Evolutionary conservation across 805 yeast species (phyloP).

Genomic region (Pichia nakasei): DNA sequence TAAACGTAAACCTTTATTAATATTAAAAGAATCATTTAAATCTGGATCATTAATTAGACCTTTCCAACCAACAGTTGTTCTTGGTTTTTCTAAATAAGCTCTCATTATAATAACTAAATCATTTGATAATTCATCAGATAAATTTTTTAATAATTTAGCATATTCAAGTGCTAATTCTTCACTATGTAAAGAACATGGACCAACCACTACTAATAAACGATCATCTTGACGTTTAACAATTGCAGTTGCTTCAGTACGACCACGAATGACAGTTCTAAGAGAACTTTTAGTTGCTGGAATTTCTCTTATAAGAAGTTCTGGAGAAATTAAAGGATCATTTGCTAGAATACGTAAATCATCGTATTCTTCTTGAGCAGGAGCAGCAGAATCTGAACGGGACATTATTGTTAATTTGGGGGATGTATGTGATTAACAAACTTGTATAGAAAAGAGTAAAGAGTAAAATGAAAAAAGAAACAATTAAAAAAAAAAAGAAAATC

Average conservation of each 20-base stretch:
- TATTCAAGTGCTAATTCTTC: slow-evolving; percentile 83
- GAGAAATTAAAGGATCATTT: slow-evolving; percentile 90
- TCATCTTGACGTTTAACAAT: slow-evolving; percentile 73
- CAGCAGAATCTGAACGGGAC: slow-evolving; percentile 15
- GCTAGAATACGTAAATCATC: slow-evolving; percentile 74
- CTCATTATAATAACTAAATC: slow-evolving; percentile 90
- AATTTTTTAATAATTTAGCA: slow-evolving; percentile 56
- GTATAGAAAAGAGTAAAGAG: not conserved
- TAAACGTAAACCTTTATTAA: slow-evolving; percentile 86
- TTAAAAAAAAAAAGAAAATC: no score
- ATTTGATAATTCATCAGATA: slow-evolving; percentile 60
- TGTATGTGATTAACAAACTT: not conserved
- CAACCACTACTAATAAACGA: slow-evolving; percentile 79
- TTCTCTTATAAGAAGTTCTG: slow-evolving; percentile 83
- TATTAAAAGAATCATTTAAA: slow-evolving; percentile 83
- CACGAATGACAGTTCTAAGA: slow-evolving; percentile 57
- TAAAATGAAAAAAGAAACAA: no score
- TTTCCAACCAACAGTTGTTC: slow-evolving; percentile 99
- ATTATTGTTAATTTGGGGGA: not conserved
- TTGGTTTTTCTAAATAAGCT: slow-evolving; percentile 96
- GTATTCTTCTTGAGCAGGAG: slow-evolving; percentile 58
- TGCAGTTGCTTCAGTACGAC: slow-evolving; percentile 70
- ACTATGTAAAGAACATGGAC: slow-evolving; percentile 97
- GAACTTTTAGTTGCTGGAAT: slow-evolving; percentile 54
- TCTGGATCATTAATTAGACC: slow-evolving; percentile 97